A percentile compares a stretch with the other conserved stretches of the same genome.
phyloP scores from a whole-genome alignment of 805 yeast genomes.

The Wickerhamiella nectarea region DNA sequence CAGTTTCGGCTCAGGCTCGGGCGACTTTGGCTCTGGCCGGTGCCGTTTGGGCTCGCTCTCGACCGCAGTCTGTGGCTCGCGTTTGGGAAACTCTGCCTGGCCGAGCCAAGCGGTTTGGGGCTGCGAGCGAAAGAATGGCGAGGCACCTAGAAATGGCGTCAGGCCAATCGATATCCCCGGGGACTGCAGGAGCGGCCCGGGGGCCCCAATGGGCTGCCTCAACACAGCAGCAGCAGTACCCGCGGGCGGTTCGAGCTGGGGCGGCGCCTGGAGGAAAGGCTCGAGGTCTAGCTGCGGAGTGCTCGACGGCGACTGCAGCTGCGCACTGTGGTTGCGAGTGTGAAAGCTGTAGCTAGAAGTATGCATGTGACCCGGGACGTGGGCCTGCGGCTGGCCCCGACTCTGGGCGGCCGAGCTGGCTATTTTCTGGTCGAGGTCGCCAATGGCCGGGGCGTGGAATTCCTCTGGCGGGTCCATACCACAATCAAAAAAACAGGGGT shows the following conservation, averaged over 20 bases:
- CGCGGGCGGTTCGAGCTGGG: background rate
- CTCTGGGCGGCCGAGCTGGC: no score
- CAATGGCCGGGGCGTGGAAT: background rate
- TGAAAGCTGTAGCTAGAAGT: constrained; percentile 1
- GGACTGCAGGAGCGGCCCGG: background rate
- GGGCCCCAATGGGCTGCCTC: background rate
- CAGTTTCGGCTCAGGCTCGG: background rate
- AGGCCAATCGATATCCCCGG: constrained; percentile 2
- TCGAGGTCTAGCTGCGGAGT: background rate
- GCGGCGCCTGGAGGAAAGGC: background rate
- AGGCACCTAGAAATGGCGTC: constrained; percentile 2
- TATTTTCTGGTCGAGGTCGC: background rate
- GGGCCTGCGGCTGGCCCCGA: background rate
- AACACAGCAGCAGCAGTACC: background rate
- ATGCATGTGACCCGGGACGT: constrained; percentile 6
- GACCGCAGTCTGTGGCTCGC: background rate
- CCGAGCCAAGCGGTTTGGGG: background rate
- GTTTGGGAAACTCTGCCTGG: background rate
- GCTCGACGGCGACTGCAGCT: background rate
- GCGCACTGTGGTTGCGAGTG: constrained; percentile 5
- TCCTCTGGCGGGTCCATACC: background rate
- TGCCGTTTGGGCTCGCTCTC: background rate
- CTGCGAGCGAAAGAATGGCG: background rate
- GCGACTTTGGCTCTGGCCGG: background rate
- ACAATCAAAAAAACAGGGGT: background rate